These are phyloP conservation scores for Talaromyces funiculosus DNA, from an alignment of 2,329 filamentous ascomycete species.

Conservation along the genomic window DNA sequence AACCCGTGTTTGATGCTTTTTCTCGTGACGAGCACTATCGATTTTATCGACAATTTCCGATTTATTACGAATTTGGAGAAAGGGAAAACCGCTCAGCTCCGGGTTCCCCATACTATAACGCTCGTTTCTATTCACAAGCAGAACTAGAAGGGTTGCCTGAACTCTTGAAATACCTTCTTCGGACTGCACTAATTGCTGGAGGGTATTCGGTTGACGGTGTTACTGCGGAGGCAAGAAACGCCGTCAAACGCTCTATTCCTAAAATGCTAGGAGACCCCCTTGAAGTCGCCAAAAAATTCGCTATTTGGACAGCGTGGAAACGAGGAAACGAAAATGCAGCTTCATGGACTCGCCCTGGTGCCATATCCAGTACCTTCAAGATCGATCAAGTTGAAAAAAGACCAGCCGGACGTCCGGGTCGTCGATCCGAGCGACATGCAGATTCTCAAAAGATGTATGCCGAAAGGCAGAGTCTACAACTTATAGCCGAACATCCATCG, in stretches of 20 bases:
- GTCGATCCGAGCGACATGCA: slow-evolving; percentile 51
- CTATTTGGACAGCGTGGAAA: slow-evolving; percentile 63
- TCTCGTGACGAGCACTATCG: slow-evolving; percentile 47
- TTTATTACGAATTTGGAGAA: slow-evolving; percentile 55
- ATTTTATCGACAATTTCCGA: slow-evolving; percentile 51
- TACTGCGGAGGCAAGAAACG: slow-evolving; percentile 53
- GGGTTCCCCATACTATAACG: slow-evolving; percentile 52
- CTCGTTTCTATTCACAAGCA: slow-evolving; percentile 57
- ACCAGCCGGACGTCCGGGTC: slow-evolving; percentile 50
- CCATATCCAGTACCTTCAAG: slow-evolving; percentile 45
- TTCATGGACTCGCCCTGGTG: slow-evolving; percentile 56
- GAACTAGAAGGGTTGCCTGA: slow-evolving; percentile 58
- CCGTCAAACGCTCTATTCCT: slow-evolving; percentile 58
- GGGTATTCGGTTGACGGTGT: slow-evolving; percentile 56
- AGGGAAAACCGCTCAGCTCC: slow-evolving; percentile 46
- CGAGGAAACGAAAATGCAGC: slow-evolving; percentile 58
- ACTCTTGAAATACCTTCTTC: slow-evolving; percentile 56
- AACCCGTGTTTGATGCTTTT: slow-evolving; percentile 50
- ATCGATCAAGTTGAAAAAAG: slow-evolving; percentile 50
- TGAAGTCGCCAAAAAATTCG: slow-evolving; percentile 55
- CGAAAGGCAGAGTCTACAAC: slow-evolving; percentile 34
- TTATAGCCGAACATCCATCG: slow-evolving; percentile 25
- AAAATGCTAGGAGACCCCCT: slow-evolving; percentile 58
- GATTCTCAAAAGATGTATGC: slow-evolving; percentile 37
- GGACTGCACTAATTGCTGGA: slow-evolving; percentile 57